A percentile compares a stretch with the other conserved stretches of the same genome.
Evolutionary conservation across 352 stramenopile genomes (phyloP).

Genomic region (Globisporangium paddicum): DNA sequence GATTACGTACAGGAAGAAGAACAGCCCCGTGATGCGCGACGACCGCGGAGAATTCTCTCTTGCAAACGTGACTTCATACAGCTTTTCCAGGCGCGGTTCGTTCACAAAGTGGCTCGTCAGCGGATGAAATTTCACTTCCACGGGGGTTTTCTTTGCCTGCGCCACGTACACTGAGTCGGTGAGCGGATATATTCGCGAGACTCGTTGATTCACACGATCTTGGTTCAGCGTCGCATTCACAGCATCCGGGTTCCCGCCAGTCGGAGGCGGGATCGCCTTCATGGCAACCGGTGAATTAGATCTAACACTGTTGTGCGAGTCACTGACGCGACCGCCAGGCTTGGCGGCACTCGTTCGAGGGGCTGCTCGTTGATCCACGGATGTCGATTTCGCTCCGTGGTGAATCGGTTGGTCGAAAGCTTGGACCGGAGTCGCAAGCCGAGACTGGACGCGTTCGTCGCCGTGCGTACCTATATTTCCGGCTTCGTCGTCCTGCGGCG

Average conservation of each 20-base stretch:
- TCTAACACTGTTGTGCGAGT: background rate
- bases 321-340: conserved; percentile 1
- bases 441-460: conserved; percentile 23
- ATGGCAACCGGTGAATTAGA: background rate
- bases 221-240: conserved; percentile 40
- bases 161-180: conserved; percentile 65
- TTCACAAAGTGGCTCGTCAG: conserved; percentile 71
- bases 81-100: conserved; percentile 63
- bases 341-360: conserved; percentile 1
- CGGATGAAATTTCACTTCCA: conserved; percentile 76
- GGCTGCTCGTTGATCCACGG: background rate
- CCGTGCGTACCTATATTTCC: conserved; percentile 29
- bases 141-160: conserved; percentile 69
- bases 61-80: conserved; percentile 81
- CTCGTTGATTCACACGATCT: conserved; percentile 56
- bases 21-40: conserved; percentile 52
- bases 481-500: conserved; percentile 12
- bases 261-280: background rate
- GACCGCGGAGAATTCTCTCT: conserved; percentile 68
- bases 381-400: background rate
- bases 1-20: conserved; percentile 68
- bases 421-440: conserved; percentile 12
- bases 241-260: conserved; percentile 4
- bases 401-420: conserved; percentile 1
- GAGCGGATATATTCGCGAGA: conserved; percentile 71